Evolutionary conservation across 2,329 filamentous ascomycete genomes (phyloP).

Genomic region (Madurella mycetomatis): DNA sequence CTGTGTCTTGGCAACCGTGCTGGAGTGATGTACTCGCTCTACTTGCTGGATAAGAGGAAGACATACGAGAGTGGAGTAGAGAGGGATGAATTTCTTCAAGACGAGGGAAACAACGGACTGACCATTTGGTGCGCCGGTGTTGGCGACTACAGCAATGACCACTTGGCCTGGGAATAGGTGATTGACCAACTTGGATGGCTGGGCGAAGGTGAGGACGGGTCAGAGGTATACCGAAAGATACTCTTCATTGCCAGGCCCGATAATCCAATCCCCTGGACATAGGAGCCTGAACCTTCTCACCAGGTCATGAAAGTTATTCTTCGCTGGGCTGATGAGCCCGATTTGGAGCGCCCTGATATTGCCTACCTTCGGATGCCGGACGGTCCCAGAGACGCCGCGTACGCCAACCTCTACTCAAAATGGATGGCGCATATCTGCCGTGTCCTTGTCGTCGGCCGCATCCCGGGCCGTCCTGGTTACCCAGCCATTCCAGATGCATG

Average conservation of each 20-base stretch:
- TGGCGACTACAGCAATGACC: slow-evolving; percentile 20
- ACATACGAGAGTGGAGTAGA: slow-evolving; percentile 4
- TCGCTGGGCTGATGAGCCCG: slow-evolving; percentile 8
- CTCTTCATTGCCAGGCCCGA: slow-evolving; percentile 18
- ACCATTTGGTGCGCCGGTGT: slow-evolving; percentile 12
- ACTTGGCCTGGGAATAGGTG: slow-evolving; percentile 13
- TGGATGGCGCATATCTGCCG: slow-evolving; percentile 19
- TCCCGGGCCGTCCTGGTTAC: slow-evolving; percentile 17
- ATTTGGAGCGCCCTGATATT: slow-evolving; percentile 21
- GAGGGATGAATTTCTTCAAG: neutral
- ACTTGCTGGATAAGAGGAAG: slow-evolving; percentile 17
- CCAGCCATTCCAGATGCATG: slow-evolving; percentile 21
- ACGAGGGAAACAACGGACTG: neutral
- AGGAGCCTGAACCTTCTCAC: slow-evolving; percentile 13
- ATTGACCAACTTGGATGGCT: neutral
- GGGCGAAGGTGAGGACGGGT: neutral
- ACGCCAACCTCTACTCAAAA: slow-evolving; percentile 15
- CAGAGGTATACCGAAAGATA: neutral
- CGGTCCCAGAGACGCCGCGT: neutral
- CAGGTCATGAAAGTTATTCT: slow-evolving; percentile 14
- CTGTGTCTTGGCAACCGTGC: slow-evolving; percentile 22
- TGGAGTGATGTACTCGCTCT: slow-evolving; percentile 20
- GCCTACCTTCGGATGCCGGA: slow-evolving; percentile 25
- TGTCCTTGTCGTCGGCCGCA: slow-evolving; percentile 18
- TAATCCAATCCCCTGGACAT: slow-evolving; percentile 17